Conservation (phyloP, 805 yeast genomes). For the Torulaspora franciscae region DNA sequence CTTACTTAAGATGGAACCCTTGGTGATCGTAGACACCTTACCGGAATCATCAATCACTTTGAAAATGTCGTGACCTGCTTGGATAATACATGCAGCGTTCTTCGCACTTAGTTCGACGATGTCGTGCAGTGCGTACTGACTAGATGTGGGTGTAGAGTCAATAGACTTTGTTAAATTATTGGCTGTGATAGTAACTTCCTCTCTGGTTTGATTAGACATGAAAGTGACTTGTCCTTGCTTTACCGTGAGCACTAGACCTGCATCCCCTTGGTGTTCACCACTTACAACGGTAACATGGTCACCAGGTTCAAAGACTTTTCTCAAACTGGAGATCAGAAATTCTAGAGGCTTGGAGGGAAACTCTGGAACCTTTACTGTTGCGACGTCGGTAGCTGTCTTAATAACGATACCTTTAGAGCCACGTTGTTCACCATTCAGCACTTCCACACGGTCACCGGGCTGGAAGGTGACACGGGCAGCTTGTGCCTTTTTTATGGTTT, state of each 20-base stretch:
- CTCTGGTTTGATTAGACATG: constrained; percentile 80
- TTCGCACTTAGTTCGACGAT: constrained; percentile 83
- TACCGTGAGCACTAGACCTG: constrained; percentile 85
- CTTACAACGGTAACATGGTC: constrained; percentile 90
- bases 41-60: constrained; percentile 81
- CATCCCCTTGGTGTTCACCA: constrained; percentile 89
- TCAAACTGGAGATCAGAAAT: constrained; percentile 72
- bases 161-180: constrained; percentile 86
- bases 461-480: constrained; percentile 62
- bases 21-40: constrained; percentile 61
- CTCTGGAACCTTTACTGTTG: constrained; percentile 45
- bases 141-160: constrained; percentile 73
- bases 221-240: constrained; percentile 83
- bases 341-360: constrained; percentile 57
- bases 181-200: constrained; percentile 88
- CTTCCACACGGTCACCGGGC: constrained; percentile 91
- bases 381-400: constrained; percentile 57
- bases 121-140: constrained; percentile 82
- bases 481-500: constrained; percentile 65
- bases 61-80: constrained; percentile 83
- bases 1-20: constrained; percentile 78
- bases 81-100: constrained; percentile 81
- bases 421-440: constrained; percentile 88
- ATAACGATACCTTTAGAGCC: constrained; percentile 81
- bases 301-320: constrained; percentile 85